Conservation (phyloP, 345 rosid genomes). For the Hibiscus syriacus region DNA sequence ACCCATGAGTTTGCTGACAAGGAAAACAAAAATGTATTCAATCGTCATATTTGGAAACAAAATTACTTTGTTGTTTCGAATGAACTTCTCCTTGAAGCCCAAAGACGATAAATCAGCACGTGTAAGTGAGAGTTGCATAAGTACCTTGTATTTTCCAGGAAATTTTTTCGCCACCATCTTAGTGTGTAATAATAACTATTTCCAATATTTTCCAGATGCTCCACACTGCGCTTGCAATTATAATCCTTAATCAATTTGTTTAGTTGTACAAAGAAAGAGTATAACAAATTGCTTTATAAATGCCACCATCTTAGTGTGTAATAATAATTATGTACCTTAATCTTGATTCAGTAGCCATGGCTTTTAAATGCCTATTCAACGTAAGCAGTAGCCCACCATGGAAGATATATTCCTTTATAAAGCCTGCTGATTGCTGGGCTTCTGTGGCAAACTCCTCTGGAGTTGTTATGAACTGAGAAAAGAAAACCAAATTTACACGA, state of each 20-base stretch:
- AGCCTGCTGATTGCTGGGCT: constrained; percentile 66
- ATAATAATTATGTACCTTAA: too few species aligned
- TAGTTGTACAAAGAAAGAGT: not conserved
- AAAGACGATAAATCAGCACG: not conserved
- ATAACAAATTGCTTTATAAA: too few species aligned
- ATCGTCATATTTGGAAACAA: not conserved
- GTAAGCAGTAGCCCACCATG: constrained; percentile 91
- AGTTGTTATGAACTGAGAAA: constrained; percentile 61
- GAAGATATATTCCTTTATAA: constrained; percentile 84
- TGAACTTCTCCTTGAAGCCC: not conserved
- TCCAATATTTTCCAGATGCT: constrained; percentile 83
- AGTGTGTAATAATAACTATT: constrained; percentile 70
- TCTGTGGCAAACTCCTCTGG: constrained; percentile 74
- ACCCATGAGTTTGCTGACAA: constrained; percentile 22
- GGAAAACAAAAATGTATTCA: not conserved
- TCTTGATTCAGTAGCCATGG: too few species aligned
- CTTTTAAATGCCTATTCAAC: constrained; percentile 55
- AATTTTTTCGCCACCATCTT: constrained; percentile 66
- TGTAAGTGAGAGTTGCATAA: constrained; percentile 12
- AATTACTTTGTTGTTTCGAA: not conserved
- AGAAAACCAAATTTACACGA: too few species aligned
- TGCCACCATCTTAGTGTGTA: too few species aligned
- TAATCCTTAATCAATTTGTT: not conserved
- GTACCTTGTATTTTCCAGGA: constrained; percentile 55
- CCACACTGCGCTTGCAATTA: constrained; percentile 43